These are phyloP conservation scores for Coffea eugenioides DNA, from an alignment of 257 asterid species.

Conservation along the genomic window DNA sequence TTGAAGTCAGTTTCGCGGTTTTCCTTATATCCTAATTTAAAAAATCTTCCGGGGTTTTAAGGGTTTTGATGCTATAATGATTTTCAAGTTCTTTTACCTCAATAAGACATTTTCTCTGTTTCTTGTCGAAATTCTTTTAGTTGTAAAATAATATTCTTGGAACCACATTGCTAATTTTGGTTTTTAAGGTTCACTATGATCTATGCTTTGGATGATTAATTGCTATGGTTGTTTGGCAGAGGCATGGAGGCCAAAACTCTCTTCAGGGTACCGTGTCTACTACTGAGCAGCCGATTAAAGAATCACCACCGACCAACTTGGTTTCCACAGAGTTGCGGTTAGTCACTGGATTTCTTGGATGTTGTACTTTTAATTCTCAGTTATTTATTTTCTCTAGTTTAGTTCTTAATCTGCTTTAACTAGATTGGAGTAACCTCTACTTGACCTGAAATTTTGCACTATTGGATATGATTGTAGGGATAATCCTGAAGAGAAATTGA, in stretches of 20 bases:
- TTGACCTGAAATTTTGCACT: neutral
- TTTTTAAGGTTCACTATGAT: neutral
- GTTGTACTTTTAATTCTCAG: neutral
- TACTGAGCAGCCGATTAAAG: slow-evolving; percentile 44
- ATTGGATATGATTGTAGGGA: slow-evolving; percentile 40
- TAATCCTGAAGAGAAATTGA: slow-evolving; percentile 48
- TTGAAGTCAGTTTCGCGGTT: neutral
- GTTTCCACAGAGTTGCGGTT: slow-evolving; percentile 44
- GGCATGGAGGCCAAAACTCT: slow-evolving; percentile 43
- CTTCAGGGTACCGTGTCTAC: slow-evolving; percentile 28
- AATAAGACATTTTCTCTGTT: neutral
- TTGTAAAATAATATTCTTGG: neutral
- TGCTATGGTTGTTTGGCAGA: slow-evolving; percentile 42
- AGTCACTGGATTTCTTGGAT: slow-evolving; percentile 27
- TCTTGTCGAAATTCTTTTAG: neutral
- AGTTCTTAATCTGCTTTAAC: neutral
- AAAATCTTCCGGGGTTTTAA: neutral
- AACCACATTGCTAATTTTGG: neutral
- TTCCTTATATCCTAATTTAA: neutral
- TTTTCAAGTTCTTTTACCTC: neutral
- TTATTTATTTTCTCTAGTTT: neutral
- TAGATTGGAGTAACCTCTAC: neutral
- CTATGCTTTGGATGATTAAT: neutral
- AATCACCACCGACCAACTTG: slow-evolving; percentile 31
- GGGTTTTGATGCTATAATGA: neutral